Evolutionary conservation across 768 basidiomycete genomes (phyloP).

Genomic region (Chiua virens): DNA sequence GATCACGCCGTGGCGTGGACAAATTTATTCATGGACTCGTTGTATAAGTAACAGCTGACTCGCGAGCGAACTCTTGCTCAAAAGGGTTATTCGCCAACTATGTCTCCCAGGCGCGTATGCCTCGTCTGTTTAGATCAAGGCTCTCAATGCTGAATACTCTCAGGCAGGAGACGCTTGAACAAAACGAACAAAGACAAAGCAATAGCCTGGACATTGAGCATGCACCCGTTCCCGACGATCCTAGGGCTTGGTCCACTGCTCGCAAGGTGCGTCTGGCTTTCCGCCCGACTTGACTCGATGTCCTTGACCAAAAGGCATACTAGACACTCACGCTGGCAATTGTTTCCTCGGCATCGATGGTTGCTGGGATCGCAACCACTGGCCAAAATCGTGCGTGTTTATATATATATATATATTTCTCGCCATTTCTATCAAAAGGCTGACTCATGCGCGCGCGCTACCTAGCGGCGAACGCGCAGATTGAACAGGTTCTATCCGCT

Average conservation of each 20-base stretch:
- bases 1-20: not conserved
- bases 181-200: not conserved
- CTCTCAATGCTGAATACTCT: not conserved
- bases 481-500: constrained; percentile 60
- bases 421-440: not conserved
- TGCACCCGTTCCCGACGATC: constrained; percentile 53
- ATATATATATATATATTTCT: too few relatives aligned
- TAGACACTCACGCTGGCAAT: constrained; percentile 26
- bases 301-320: not conserved
- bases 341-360: constrained; percentile 30
- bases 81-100: not conserved
- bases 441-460: not conserved
- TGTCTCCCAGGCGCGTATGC: constrained; percentile 12
- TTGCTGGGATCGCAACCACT: constrained; percentile 25
- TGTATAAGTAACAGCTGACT: constrained; percentile 1
- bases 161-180: not conserved
- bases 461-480: constrained; percentile 66
- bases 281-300: too few relatives aligned
- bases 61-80: not conserved
- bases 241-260: constrained; percentile 53
- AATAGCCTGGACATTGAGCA: constrained; percentile 37
- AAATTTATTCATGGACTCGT: not conserved
- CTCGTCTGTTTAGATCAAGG: not conserved
- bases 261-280: constrained; percentile 46
- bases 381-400: constrained; percentile 27